Percentiles rank a stretch among this genome's conserved stretches.
Conservation (phyloP, 352 stramenopile species). For the Phytophthora idaei region DNA sequence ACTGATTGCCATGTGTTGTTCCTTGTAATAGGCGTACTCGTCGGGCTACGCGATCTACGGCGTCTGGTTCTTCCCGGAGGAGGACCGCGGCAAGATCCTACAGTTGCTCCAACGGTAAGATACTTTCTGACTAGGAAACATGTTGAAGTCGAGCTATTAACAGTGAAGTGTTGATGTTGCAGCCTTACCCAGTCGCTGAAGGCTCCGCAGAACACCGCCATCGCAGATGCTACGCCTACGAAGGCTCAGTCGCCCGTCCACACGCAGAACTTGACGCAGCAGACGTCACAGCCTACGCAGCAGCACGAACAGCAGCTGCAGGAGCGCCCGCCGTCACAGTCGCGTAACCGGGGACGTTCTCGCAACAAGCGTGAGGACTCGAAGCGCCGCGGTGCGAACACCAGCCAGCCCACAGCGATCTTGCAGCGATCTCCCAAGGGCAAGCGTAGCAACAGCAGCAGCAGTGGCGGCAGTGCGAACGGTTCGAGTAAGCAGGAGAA, state of each 20-base stretch:
- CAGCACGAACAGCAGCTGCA: conserved; percentile 43
- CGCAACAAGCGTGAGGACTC: conserved; percentile 61
- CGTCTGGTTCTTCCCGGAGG: conserved; percentile 89
- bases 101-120: conserved; percentile 70
- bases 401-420: conserved; percentile 56
- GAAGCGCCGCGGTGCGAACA: conserved; percentile 38
- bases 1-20: not conserved
- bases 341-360: conserved; percentile 54
- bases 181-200: conserved; percentile 74
- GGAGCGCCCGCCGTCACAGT: conserved; percentile 28
- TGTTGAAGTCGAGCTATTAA: conserved; percentile 7
- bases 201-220: conserved; percentile 34
- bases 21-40: conserved; percentile 41
- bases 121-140: not conserved
- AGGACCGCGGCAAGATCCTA: conserved; percentile 83
- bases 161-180: conserved; percentile 19
- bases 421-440: conserved; percentile 61
- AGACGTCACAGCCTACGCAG: conserved; percentile 41
- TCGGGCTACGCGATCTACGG: conserved; percentile 84
- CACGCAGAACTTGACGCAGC: conserved; percentile 37
- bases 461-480: conserved; percentile 33
- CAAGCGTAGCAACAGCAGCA: conserved; percentile 40
- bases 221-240: conserved; percentile 20
- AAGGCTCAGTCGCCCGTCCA: conserved; percentile 22
- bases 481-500: conserved; percentile 33